phyloP scores from a whole-genome alignment of 345 rosid species.

The Arabidopsis arenosa region DNA sequence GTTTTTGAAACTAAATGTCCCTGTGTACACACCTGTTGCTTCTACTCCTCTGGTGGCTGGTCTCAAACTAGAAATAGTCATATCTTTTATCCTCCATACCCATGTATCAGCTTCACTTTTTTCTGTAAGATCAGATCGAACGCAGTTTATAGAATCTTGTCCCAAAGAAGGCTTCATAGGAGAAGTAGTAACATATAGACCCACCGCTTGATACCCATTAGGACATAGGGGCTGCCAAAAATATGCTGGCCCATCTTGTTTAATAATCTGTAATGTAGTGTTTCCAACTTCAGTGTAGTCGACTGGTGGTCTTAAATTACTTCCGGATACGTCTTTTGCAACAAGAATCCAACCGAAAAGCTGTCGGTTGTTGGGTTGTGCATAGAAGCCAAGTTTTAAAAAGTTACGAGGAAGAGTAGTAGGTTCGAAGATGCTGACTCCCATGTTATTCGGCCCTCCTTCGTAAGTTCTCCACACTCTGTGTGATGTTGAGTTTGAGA shows the following conservation, averaged over 20 bases:
- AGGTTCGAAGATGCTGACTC: slow-evolving; percentile 68
- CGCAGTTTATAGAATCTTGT: slow-evolving; percentile 56
- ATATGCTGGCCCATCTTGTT: slow-evolving; percentile 59
- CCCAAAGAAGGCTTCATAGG: slow-evolving; percentile 58
- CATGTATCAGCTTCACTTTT: slow-evolving; percentile 50
- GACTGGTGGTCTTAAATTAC: slow-evolving; percentile 50
- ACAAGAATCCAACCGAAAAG: slow-evolving; percentile 67
- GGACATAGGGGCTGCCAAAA: slow-evolving; percentile 73
- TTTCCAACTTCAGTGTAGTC: slow-evolving; percentile 77
- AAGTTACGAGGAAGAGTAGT: slow-evolving; percentile 47
- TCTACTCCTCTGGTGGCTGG: slow-evolving; percentile 53
- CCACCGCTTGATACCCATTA: slow-evolving; percentile 61
- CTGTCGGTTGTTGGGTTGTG: slow-evolving; percentile 59
- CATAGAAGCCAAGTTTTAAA: slow-evolving; percentile 60
- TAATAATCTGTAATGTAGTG: slow-evolving; percentile 55
- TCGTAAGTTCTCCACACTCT: slow-evolving; percentile 62
- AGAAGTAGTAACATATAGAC: slow-evolving; percentile 55
- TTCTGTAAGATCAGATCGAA: slow-evolving; percentile 65
- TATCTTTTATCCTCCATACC: slow-evolving; percentile 60
- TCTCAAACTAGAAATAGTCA: slow-evolving; percentile 48
- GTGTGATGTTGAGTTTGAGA: slow-evolving; percentile 38
- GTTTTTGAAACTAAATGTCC: slow-evolving; percentile 60
- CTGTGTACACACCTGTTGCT: slow-evolving; percentile 59
- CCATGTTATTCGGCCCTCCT: slow-evolving; percentile 62
- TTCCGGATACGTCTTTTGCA: slow-evolving; percentile 50